These are phyloP conservation scores for Geranium incanum DNA, from an alignment of 441 rosid genomes.

Conservation along the genomic window DNA sequence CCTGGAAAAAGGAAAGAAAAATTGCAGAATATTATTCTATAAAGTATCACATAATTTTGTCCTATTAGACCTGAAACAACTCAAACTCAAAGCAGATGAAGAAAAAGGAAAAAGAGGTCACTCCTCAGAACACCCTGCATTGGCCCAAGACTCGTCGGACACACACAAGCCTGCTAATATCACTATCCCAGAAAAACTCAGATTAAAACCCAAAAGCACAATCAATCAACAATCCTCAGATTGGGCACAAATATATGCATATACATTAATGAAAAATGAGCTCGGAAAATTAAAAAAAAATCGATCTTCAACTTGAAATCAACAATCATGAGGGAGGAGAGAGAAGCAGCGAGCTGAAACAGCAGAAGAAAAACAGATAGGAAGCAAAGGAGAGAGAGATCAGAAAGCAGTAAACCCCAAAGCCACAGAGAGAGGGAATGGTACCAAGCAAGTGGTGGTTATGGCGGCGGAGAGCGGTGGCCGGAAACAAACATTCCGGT, in stretches of 20 bases:
- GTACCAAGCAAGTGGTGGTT: background rate
- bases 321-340: background rate
- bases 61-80: background rate
- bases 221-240: background rate
- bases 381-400: slow-evolving; percentile 25
- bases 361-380: slow-evolving; percentile 23
- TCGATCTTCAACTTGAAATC: background rate
- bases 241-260: background rate
- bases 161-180: background rate
- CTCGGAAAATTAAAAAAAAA: background rate
- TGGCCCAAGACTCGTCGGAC: background rate
- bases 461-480: background rate
- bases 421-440: background rate
- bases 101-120: background rate
- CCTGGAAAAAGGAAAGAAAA: slow-evolving; percentile 15
- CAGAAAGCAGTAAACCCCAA: slow-evolving; percentile 6
- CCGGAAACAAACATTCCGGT: slow-evolving; percentile 34
- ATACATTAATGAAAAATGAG: background rate
- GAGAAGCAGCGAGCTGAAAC: slow-evolving; percentile 3
- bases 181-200: background rate
- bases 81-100: background rate
- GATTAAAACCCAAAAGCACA: background rate
- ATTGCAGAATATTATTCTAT: slow-evolving; percentile 20
- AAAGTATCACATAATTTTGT: slow-evolving; percentile 35
- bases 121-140: background rate